A percentile compares a stretch with the other conserved stretches of the same genome.
Conservation (phyloP, 164 flowering plant species). For the Sextonia rubra region DNA sequence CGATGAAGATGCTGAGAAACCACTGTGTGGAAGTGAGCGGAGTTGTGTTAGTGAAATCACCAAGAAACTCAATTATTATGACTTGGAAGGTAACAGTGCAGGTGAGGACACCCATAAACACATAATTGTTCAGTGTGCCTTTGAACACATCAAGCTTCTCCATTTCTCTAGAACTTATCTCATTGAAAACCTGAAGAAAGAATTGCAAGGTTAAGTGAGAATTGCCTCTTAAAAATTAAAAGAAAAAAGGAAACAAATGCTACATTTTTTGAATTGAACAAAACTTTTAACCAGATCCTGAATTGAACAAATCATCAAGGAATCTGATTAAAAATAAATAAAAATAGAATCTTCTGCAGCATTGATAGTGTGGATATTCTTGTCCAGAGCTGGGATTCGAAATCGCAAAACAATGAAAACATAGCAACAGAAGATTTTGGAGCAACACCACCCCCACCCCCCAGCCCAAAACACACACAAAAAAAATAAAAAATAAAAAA, state of each 20-base stretch:
- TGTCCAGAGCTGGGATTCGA: no score
- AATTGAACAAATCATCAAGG: neutral
- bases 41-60: conserved; percentile 71
- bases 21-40: conserved; percentile 69
- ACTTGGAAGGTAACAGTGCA: conserved; percentile 70
- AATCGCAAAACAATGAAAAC: no score
- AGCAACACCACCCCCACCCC: no score
- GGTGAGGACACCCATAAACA: conserved; percentile 60
- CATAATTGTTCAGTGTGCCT: conserved; percentile 72
- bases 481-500: no score
- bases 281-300: neutral
- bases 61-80: conserved; percentile 64
- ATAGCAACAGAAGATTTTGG: no score
- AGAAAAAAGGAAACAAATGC: no score
- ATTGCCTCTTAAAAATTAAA: neutral
- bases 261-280: no score
- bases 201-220: neutral
- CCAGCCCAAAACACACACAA: no score
- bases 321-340: neutral
- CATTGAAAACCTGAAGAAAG: conserved; percentile 72
- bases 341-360: no score
- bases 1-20: conserved; percentile 56
- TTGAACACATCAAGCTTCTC: conserved; percentile 75
- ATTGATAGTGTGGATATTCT: no score
- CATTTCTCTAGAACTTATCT: conserved; percentile 89